phyloP scores from a whole-genome alignment of 176 grass and related monocot species.

The Raddia distichophylla region DNA sequence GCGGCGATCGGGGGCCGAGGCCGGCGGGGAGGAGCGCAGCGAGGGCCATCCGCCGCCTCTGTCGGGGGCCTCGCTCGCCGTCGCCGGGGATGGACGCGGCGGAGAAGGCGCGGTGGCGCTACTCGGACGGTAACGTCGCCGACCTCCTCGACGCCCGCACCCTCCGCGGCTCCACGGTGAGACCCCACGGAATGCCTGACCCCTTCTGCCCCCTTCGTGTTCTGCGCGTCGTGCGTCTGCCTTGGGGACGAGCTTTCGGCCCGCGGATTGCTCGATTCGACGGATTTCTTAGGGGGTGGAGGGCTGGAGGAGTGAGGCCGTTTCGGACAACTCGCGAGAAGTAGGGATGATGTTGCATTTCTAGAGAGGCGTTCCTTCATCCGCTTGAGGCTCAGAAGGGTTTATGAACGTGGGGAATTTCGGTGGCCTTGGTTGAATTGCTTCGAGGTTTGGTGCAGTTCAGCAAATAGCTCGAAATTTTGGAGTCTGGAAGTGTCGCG shows the following conservation, averaged over 20 bases:
- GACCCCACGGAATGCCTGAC: neutral
- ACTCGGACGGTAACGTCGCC: constrained; percentile 63
- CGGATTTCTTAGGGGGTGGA: neutral
- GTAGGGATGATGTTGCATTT: neutral
- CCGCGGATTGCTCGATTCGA: constrained; percentile 12
- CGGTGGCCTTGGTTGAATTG: neutral
- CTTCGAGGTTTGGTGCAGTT: neutral
- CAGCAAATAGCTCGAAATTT: constrained; percentile 12
- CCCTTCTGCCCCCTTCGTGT: no score
- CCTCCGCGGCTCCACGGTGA: constrained; percentile 50
- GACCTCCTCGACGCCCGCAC: constrained; percentile 64
- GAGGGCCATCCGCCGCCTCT: neutral
- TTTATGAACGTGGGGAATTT: constrained; percentile 31
- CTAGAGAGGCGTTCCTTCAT: neutral
- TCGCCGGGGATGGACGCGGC: constrained; percentile 37
- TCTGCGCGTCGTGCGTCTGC: neutral
- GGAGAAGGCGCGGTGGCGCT: constrained; percentile 66
- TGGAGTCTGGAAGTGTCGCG: neutral
- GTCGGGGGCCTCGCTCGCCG: neutral
- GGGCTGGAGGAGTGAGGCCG: neutral
- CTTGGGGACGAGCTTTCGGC: neutral
- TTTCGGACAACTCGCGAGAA: neutral
- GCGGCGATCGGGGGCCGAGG: constrained; percentile 18
- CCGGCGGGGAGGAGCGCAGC: neutral
- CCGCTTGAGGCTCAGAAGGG: constrained; percentile 11